These are phyloP conservation scores for Acmispon strigosus DNA, from an alignment of 306 rosid species.

Conservation along the genomic window DNA sequence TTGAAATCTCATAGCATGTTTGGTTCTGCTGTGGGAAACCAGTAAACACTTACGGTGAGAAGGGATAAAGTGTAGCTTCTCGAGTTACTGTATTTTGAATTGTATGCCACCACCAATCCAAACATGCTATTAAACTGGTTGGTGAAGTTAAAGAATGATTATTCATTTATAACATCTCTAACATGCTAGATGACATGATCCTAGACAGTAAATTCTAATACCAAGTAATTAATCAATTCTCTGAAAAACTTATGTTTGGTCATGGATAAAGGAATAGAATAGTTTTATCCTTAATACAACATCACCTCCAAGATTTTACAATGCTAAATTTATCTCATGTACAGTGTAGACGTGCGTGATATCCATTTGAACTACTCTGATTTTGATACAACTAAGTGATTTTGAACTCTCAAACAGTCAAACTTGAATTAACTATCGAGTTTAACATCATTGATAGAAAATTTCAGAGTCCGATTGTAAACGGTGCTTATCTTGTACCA, in stretches of 20 bases:
- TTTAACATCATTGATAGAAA: neutral
- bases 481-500: too few species aligned
- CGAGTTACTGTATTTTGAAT: too few species aligned
- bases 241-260: neutral
- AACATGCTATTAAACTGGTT: too few species aligned
- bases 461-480: neutral
- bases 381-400: neutral
- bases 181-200: neutral
- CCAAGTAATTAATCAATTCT: neutral
- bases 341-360: neutral
- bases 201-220: neutral
- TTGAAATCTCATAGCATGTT: neutral
- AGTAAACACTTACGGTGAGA: too few species aligned
- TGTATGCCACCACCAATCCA: too few species aligned
- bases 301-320: neutral
- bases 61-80: too few species aligned
- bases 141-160: neutral
- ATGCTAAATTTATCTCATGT: neutral
- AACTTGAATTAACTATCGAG: neutral
- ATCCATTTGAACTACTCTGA: neutral
- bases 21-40: too few species aligned
- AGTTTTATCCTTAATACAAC: neutral
- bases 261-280: neutral
- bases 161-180: neutral
- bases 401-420: neutral